Conservation (phyloP, 1,284 basidiomycete species). For the Ganoderma boninense region DNA sequence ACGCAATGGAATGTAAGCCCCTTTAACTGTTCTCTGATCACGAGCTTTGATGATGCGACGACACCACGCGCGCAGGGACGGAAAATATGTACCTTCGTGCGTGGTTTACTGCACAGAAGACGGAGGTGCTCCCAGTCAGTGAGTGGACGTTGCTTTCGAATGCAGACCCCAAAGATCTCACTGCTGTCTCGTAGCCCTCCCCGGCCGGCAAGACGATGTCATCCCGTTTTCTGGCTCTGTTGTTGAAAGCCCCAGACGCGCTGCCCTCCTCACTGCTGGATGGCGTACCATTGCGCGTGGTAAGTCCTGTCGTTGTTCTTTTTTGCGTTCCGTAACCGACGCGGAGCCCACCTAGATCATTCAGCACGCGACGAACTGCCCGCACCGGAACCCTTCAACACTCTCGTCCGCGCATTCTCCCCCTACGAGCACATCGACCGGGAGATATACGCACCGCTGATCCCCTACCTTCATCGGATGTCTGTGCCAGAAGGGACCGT, state of each 20-base stretch:
- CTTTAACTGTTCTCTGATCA: neutral
- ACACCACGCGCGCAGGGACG: conserved; percentile 66
- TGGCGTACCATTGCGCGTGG: conserved; percentile 71
- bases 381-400: conserved; percentile 63
- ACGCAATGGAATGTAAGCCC: conserved; percentile 89
- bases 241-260: conserved; percentile 77
- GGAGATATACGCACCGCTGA: conserved; percentile 63
- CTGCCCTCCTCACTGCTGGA: conserved; percentile 83
- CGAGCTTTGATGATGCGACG: neutral
- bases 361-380: conserved; percentile 34
- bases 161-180: neutral
- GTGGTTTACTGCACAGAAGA: conserved; percentile 74
- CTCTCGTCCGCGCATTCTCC: conserved; percentile 81
- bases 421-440: conserved; percentile 64
- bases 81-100: conserved; percentile 87
- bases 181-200: conserved; percentile 53
- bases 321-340: neutral
- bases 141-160: conserved; percentile 23
- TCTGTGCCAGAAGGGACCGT: conserved; percentile 65
- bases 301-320: conserved; percentile 38
- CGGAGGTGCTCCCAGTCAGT: conserved; percentile 53
- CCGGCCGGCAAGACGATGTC: conserved; percentile 60
- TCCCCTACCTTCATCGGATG: conserved; percentile 77
- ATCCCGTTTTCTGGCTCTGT: conserved; percentile 64
- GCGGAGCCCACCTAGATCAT: conserved; percentile 30